phyloP scores from a whole-genome alignment of 2,329 filamentous ascomycete genomes.

The Exophiala sp. region DNA sequence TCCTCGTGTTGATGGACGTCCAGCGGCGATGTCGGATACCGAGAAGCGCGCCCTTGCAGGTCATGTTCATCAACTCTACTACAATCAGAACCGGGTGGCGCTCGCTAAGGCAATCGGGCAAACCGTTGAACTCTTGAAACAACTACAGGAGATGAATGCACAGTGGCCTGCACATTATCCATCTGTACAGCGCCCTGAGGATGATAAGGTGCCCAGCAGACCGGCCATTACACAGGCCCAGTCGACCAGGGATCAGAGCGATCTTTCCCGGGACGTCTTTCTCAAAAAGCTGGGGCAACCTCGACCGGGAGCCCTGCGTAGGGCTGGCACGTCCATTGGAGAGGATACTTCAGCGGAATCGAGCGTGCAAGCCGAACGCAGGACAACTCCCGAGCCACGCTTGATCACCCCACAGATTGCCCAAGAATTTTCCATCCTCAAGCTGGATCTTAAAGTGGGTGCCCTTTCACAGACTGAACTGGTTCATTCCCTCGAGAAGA shows the following conservation, averaged over 20 bases:
- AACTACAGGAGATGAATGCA: slow-evolving; percentile 80
- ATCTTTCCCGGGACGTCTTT: slow-evolving; percentile 31
- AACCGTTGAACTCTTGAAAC: slow-evolving; percentile 75
- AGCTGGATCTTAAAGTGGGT: slow-evolving; percentile 88
- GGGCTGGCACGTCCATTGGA: slow-evolving; percentile 67
- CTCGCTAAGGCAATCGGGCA: slow-evolving; percentile 82
- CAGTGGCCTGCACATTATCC: slow-evolving; percentile 95
- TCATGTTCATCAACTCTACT: slow-evolving; percentile 74
- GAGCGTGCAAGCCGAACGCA: slow-evolving; percentile 62
- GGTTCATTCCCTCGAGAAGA: slow-evolving; percentile 90
- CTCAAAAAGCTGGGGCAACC: slow-evolving; percentile 29
- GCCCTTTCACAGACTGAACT: slow-evolving; percentile 79
- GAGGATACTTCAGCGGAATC: slow-evolving; percentile 58
- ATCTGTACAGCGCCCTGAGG: slow-evolving; percentile 62
- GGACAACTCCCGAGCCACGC: slow-evolving; percentile 63
- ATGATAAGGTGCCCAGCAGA: slow-evolving; percentile 32
- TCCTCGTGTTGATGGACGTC: slow-evolving; percentile 45
- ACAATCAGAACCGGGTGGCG: slow-evolving; percentile 79
- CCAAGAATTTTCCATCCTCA: slow-evolving; percentile 91
- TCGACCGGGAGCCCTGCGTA: slow-evolving; percentile 52
- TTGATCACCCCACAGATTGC: slow-evolving; percentile 87
- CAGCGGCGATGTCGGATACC: slow-evolving; percentile 49
- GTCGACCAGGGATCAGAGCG: slow-evolving; percentile 32
- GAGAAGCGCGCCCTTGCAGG: slow-evolving; percentile 66
- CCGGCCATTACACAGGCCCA: slow-evolving; percentile 36